Evolutionary conservation across 345 rosid species (phyloP).

Genomic region (Populus alba): DNA sequence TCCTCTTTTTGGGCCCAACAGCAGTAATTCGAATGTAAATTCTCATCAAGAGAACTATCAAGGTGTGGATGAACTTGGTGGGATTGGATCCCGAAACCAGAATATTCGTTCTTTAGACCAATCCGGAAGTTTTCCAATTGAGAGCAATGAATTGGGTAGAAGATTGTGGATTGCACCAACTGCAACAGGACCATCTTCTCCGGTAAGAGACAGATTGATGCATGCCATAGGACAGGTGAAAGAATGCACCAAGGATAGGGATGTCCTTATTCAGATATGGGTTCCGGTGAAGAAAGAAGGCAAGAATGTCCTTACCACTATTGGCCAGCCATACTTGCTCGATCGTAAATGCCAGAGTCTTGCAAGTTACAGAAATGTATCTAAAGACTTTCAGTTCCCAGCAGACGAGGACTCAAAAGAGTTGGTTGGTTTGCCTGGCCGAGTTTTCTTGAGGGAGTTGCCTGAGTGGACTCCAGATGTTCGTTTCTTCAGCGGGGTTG

Average conservation of each 20-base stretch:
- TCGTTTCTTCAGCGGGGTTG: slow-evolving; percentile 62
- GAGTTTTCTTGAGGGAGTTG: slow-evolving; percentile 67
- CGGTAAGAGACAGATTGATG: slow-evolving; percentile 58
- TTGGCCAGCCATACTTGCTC: slow-evolving; percentile 64
- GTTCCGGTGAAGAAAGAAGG: slow-evolving; percentile 69
- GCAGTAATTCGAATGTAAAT: slow-evolving; percentile 23
- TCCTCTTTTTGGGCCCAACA: slow-evolving; percentile 22
- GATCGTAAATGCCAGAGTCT: slow-evolving; percentile 57
- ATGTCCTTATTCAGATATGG: slow-evolving; percentile 81
- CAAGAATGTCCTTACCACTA: slow-evolving; percentile 66
- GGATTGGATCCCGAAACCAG: slow-evolving; percentile 23
- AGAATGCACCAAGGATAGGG: slow-evolving; percentile 48
- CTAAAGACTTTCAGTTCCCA: slow-evolving; percentile 60
- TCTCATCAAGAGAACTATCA: slow-evolving; percentile 30
- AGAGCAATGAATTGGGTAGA: slow-evolving; percentile 47
- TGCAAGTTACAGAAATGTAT: slow-evolving; percentile 59
- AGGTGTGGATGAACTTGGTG: slow-evolving; percentile 30
- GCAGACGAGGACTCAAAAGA: slow-evolving; percentile 67
- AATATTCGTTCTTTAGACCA: slow-evolving; percentile 28
- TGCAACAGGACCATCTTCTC: slow-evolving; percentile 29
- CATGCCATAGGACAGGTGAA: slow-evolving; percentile 52
- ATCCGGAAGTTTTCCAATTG: slow-evolving; percentile 30
- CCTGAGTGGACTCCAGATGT: slow-evolving; percentile 99
- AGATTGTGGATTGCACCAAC: slow-evolving; percentile 72
- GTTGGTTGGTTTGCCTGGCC: slow-evolving; percentile 72